phyloP scores from a whole-genome alignment of 192 early-diverging fungal species.

The Coemansia erecta region DNA sequence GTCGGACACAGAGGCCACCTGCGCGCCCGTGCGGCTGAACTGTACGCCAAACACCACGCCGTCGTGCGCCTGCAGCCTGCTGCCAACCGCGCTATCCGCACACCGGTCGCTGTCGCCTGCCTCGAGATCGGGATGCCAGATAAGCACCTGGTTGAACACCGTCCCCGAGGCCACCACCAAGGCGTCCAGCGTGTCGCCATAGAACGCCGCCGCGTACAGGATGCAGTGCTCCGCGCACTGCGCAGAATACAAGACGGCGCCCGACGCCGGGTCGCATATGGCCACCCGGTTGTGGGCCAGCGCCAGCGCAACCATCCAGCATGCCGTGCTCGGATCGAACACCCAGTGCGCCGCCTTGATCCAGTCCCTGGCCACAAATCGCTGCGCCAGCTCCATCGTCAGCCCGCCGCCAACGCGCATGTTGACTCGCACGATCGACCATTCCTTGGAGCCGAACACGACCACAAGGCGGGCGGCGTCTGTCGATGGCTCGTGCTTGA shows the following conservation, averaged over 20 bases:
- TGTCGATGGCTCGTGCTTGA: not conserved
- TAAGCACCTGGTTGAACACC: constrained; percentile 77
- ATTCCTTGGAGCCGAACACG: constrained; percentile 56
- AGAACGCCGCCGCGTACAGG: constrained; percentile 73
- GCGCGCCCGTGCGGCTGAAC: constrained; percentile 60
- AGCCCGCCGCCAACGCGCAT: not conserved
- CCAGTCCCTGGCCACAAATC: constrained; percentile 64
- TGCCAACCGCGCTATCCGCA: not conserved
- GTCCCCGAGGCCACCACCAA: constrained; percentile 72
- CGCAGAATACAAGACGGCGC: constrained; percentile 24
- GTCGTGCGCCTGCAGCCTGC: constrained; percentile 20
- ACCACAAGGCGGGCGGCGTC: constrained; percentile 6
- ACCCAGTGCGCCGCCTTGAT: constrained; percentile 77
- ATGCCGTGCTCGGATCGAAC: constrained; percentile 10
- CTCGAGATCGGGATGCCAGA: constrained; percentile 53
- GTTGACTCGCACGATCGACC: constrained; percentile 21
- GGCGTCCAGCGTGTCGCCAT: constrained; percentile 51
- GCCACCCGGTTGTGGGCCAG: constrained; percentile 75
- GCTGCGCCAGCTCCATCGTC: constrained; percentile 18
- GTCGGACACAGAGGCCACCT: constrained; percentile 72
- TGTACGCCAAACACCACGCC: constrained; percentile 78
- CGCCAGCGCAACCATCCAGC: constrained; percentile 56
- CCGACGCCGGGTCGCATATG: constrained; percentile 48
- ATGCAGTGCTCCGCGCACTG: constrained; percentile 71
- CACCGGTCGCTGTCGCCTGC: not conserved